Evolutionary conservation across 164 flowering plant genomes (phyloP), one percentile per base, ranked within the genome.

Genomic region (Vitis riparia): DNA sequence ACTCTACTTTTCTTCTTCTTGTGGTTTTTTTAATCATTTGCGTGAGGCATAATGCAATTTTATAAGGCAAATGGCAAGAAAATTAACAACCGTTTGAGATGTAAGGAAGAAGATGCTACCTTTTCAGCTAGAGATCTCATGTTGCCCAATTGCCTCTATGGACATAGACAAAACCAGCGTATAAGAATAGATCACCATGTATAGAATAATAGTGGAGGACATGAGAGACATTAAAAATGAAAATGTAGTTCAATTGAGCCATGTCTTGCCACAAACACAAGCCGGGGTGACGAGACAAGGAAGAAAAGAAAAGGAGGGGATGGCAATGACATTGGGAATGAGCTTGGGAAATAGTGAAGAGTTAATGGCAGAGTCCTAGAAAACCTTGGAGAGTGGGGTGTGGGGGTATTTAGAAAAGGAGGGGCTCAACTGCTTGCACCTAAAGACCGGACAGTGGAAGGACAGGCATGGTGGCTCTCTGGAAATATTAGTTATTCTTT

Each of bases 401-500:
- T 23, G 23, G 32, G 30, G 37, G 71, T 51, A 13, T 51, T 44
- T 17, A 19, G 29, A 30, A 56, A 63, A 50, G 50, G 47, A 60
- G 60, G 55, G 16, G 14, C 19, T 32, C 37, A 12, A 67, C 56
- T 50, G 15, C 55, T 23, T 11, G 47, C 27, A 11, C 12, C 59
- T 13, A 14, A 13, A 61, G 65, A 53, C 16, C 8, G 55, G 55
- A 64, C 44, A 19, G 12, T 53, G 9, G 37, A 30, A 55, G 51
- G 73, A 72, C 73, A 70, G 62, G 80, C 74, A 73, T 61, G 77
- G 66, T 68, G 55, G 23, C 12, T 12, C 44, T 30, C 19, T 50
- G 51, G 23, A 52, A 51, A 32, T 48, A 8, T 51, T 14, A 58
- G 51, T 48, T 32, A 47, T 61, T 68, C 55, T 69, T 70, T 77